Conservation (phyloP, 768 basidiomycete genomes). For the Dioszegia aurantiaca region DNA sequence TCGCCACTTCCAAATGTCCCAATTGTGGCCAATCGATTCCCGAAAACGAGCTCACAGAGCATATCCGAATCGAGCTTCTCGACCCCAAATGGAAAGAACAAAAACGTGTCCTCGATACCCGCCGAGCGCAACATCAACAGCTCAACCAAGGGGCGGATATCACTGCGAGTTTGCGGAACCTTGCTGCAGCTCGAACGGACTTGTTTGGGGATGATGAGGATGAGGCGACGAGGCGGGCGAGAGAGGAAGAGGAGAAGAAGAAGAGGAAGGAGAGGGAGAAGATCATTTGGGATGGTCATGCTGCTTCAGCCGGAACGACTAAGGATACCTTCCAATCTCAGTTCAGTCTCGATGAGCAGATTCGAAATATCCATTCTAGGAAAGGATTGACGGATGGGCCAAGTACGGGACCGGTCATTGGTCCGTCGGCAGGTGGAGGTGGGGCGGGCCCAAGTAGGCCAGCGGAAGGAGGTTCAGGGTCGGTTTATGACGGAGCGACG, state of each 20-base stretch:
- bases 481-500: slow-evolving; percentile 71
- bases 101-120: slow-evolving; percentile 79
- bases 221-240: slow-evolving; percentile 70
- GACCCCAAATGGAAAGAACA: slow-evolving; percentile 99
- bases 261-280: slow-evolving; percentile 85
- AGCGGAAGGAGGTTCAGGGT: slow-evolving; percentile 57
- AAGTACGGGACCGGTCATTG: slow-evolving; percentile 2
- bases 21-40: slow-evolving; percentile 96
- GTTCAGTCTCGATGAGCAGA: slow-evolving; percentile 96
- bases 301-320: slow-evolving; percentile 85
- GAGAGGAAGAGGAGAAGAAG: slow-evolving; percentile 80
- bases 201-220: slow-evolving; percentile 93
- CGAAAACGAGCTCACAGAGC: slow-evolving; percentile 91
- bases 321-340: slow-evolving; percentile 89
- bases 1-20: slow-evolving; percentile 78
- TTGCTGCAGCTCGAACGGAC: slow-evolving; percentile 93
- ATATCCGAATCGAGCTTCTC: slow-evolving; percentile 95
- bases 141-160: slow-evolving; percentile 69
- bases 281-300: slow-evolving; percentile 98
- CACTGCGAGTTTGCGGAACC: slow-evolving; percentile 82
- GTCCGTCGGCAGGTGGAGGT: slow-evolving; percentile 36
- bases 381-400: slow-evolving; percentile 47
- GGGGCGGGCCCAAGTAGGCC: slow-evolving; percentile 69
- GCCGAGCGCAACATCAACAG: slow-evolving; percentile 63
- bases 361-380: slow-evolving; percentile 89